phyloP scores from a whole-genome alignment of 106 monocot genomes.

The Dactylorhiza incarnata region DNA sequence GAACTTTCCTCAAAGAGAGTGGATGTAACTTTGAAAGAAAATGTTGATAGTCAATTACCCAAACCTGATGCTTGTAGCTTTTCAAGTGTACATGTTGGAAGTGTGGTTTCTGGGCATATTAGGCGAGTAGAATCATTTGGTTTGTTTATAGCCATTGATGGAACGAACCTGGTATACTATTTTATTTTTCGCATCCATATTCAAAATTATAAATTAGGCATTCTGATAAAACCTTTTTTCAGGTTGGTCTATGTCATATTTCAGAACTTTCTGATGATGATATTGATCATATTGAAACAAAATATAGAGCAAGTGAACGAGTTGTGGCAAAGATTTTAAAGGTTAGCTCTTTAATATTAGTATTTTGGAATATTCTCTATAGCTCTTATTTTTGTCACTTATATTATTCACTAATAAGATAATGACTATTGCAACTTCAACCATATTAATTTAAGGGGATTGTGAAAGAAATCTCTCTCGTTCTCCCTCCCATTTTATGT shows the following conservation, averaged over 20 bases:
- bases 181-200: constrained; percentile 3
- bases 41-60: constrained; percentile 11
- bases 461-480: background rate
- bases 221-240: constrained; percentile 11
- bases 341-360: constrained; percentile 26
- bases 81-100: constrained; percentile 59
- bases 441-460: background rate
- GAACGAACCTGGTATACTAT: constrained; percentile 51
- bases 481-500: background rate
- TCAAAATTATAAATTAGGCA: background rate
- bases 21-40: constrained; percentile 61
- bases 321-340: constrained; percentile 70
- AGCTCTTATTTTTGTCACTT: background rate
- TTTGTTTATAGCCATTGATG: constrained; percentile 65
- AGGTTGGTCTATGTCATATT: constrained; percentile 95
- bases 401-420: background rate
- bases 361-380: background rate
- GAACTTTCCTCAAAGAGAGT: constrained; percentile 67
- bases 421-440: background rate
- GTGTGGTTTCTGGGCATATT: constrained; percentile 61
- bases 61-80: constrained; percentile 31
- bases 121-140: constrained; percentile 66
- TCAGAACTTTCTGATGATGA: constrained; percentile 71
- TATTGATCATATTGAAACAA: constrained; percentile 47
- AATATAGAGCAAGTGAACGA: constrained; percentile 45